Base-by-base conservation (phyloP, 352 stramenopile species). In the Phytophthora meadii region DNA sequence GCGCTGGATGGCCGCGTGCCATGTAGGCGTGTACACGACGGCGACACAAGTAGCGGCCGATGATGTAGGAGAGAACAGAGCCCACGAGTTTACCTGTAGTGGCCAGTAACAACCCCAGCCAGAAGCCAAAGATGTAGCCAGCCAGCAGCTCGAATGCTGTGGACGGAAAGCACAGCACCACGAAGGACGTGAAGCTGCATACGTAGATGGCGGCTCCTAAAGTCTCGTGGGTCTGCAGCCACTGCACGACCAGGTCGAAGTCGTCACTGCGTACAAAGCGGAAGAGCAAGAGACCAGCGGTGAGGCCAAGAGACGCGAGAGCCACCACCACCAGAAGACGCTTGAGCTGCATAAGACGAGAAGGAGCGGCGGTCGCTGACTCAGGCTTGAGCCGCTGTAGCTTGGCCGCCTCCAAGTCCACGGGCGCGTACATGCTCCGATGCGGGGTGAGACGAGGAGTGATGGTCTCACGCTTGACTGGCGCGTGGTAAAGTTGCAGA, bases 81-180 rank as follows among this genome's bases (percentile, higher is more conserved):
- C 87, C 84, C 27, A 77, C 45, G 39, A 92, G 78, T 61, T 94
- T 93, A 30, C 87, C 87, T 6, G 71, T 61, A 0, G 77, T 89
- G 25, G 86, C 79, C 24, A 94, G 63, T 32, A 89, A 14, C 6
- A 92, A 68, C 0, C 84, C 87, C 36, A 89, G 75, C 79, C 80
- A 92, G 46, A 93, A 89, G 55, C 79, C 84, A 48, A 94, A 94
- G 27, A 88, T 83, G 57, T 93, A 93, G 32, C 87, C 84, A 1
- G 87, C 84, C 17, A 92, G 57, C 11, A 94, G 59, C 67, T 94
- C 87, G 66, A 93, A 93, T 5, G 79, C 78, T 8, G 84, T 93
- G 15, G 87, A 92, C 5, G 87, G 87, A 34, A 92, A 89, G 63
- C 81, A 89, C 24, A 89, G 51, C 37, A 87, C 73, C 40, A 89